Conservation (phyloP, 1,284 basidiomycete genomes). For the Puccinia triticina region DNA sequence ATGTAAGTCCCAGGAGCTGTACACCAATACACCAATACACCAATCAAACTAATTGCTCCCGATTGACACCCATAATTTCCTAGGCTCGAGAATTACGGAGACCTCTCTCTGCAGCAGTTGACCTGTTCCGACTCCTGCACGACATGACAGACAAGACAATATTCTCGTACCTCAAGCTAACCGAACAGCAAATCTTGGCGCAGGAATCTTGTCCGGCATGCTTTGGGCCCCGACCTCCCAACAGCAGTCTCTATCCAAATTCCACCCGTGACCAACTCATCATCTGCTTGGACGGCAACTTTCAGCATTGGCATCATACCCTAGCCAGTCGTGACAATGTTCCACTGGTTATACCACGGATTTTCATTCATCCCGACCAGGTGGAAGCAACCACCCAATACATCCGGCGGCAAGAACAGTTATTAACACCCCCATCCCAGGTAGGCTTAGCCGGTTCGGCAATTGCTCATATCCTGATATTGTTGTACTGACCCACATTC, state of each 20-base stretch:
- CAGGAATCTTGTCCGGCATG: background rate
- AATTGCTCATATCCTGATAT: no score
- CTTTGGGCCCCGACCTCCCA: constrained; percentile 7
- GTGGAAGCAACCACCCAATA: background rate
- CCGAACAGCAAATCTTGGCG: background rate
- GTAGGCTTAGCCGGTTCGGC: background rate
- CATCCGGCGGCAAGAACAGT: background rate
- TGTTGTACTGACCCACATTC: background rate
- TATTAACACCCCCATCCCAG: background rate
- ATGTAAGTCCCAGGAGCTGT: constrained; percentile 6
- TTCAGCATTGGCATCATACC: constrained; percentile 5
- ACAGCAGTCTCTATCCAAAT: background rate
- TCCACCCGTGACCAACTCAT: background rate
- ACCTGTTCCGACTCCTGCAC: background rate
- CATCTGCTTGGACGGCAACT: constrained; percentile 8
- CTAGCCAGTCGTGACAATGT: background rate
- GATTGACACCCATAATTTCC: background rate
- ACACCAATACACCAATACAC: no score
- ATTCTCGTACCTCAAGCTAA: background rate
- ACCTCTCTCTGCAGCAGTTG: background rate
- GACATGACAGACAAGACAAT: background rate
- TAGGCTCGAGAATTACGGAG: background rate
- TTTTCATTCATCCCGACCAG: background rate
- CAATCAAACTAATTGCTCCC: background rate
- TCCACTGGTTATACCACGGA: background rate